Conservation (phyloP, 306 rosid species). For the Rubus parviflorus region DNA sequence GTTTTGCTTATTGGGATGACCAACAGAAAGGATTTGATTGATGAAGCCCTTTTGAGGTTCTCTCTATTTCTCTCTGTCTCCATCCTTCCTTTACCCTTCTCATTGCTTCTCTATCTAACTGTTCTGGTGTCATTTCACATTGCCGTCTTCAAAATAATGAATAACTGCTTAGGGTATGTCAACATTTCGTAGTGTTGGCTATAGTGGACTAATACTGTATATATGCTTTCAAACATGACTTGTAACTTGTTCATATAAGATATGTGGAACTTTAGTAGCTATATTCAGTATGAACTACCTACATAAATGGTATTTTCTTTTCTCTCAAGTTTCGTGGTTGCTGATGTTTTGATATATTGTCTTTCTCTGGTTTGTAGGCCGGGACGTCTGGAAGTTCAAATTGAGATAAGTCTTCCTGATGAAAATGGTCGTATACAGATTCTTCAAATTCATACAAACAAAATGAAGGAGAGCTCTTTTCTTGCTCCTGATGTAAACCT, state of each 20-base stretch:
- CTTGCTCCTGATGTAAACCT: constrained; percentile 90
- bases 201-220: constrained; percentile 3
- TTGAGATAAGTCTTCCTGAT: constrained; percentile 98
- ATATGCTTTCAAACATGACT: neutral
- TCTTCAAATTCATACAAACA: constrained; percentile 96
- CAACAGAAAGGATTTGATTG: constrained; percentile 97
- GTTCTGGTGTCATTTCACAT: constrained; percentile 14
- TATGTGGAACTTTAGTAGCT: constrained; percentile 9
- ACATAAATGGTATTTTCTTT: neutral
- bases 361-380: constrained; percentile 58
- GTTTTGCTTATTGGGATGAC: constrained; percentile 99
- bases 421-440: constrained; percentile 94
- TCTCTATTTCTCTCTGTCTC: constrained; percentile 22
- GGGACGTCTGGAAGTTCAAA: constrained; percentile 96
- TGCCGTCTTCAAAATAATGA: constrained; percentile 19
- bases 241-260: constrained; percentile 4
- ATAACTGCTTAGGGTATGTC: constrained; percentile 22
- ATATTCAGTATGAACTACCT: constrained; percentile 15
- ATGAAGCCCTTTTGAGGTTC: constrained; percentile 96
- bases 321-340: neutral
- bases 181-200: constrained; percentile 22
- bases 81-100: neutral
- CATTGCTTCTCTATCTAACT: constrained; percentile 1
- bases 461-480: constrained; percentile 98
- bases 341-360: constrained; percentile 16